Evolutionary conservation across 352 stramenopile genomes (phyloP), one percentile per base, ranked within the genome.

Genomic region (Phytophthora idaei): DNA sequence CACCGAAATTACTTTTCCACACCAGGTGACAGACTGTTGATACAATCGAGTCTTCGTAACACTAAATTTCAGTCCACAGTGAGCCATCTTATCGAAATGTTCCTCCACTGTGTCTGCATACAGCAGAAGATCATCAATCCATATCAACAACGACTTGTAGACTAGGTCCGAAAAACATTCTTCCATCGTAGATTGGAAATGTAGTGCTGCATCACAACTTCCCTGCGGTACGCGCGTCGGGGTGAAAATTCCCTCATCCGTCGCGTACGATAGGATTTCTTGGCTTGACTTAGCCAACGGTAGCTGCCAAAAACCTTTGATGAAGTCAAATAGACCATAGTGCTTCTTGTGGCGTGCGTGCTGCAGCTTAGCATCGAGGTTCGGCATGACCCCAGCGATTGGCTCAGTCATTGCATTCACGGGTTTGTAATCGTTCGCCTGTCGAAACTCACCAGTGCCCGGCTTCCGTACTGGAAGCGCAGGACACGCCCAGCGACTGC

Each of bases 281-380:
- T 67, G 64, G 29, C 58, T 70, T 2, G 46, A 46, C 12, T 59
- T 12, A 14, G 62, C 27, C 1, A 71, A 25, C 1, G 49, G 51
- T 4, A 76, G 47, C 29, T 71, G 51, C 62, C 55, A n/a, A 75
- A 64, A 75, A 27, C 61, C 61, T 21, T 64, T 61, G 36, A 71
- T 67, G 12, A 72, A 59, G 32, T 76, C 67, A 29, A 60, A 59
- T 5, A 57, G 56, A 2, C 47, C 61, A 15, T 64, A 68, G 17
- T 41, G 36, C 29, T 64, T 39, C 37, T 60, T n/a, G n/a, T n/a
- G n/a, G n/a, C n/a, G n/a, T n/a, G n/a, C n/a, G n/a, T n/a, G n/a
- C n/a, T n/a, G n/a, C 17, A 64, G 17, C 6, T 61, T 60, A 4
- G 56, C 52, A 12, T 64, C 31, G 1, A 74, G 53, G 17, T 65